Base-by-base conservation (phyloP, 2,329 filamentous ascomycete species). In the Pseudogymnoascus sp. region DNA sequence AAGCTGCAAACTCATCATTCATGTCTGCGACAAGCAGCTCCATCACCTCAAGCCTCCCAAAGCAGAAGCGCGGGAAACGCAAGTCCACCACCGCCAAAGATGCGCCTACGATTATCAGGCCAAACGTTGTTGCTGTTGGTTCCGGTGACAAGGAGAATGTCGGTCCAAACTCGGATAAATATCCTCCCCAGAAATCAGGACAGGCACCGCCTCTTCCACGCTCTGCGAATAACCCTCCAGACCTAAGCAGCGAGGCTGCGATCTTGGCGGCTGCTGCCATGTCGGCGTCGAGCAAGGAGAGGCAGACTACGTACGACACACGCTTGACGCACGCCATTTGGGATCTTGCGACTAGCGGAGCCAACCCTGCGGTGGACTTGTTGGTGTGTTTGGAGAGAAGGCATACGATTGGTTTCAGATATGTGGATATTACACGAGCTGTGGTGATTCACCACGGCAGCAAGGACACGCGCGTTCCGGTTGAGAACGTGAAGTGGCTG, bases 371-470 rank as follows among this genome's bases (percentile, higher is more conserved):
- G 0, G 90, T 96, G 0, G 94, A 99, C 73, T 77, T 99, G 15
- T 79, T 99, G 1, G 89, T 97, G 5, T 99, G 94, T 71, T 80
- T 99, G 1, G 94, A 99, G 74, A 85, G 94, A 20, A 84, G 90
- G 28, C 91, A 96, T 68, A 86, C 89, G 0, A 96, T 99, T 68
- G 94, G 94, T 0, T 99, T 99, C 76, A 86, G 92, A 58, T 99
- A 99, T 71, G 93, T 96, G 15, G 94, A 99, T 71, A 96, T 99
- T 66, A 95, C 89, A 5, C 84, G 91, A 7, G 84, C 90, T 0
- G 89, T 97, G 0, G 88, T 97, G 22, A 96, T 99, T 66, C 93
- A 97, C 70, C 94, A 99, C 72, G 94, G 94, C 37, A 90, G 85
- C 70, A 86, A 89, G 68, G 94, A 99, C 70, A 91, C 88, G 6